Evolutionary conservation across 2,329 filamentous ascomycete genomes (phyloP).

Genomic region (Chaetomium olivaceum): DNA sequence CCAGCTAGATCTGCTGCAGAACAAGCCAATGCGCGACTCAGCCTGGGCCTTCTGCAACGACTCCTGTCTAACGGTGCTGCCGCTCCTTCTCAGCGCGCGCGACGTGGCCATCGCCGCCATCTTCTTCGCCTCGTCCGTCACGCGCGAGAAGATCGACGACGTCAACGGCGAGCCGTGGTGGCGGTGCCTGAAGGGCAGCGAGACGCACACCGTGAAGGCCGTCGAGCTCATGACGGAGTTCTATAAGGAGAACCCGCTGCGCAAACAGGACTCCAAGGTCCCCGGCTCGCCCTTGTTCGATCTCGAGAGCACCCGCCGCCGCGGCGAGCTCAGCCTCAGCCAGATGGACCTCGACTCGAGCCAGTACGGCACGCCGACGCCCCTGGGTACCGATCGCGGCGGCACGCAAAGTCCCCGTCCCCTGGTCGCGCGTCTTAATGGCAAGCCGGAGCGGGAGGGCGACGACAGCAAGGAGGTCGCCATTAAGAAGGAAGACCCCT

Average conservation of each 20-base stretch:
- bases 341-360: constrained; percentile 50
- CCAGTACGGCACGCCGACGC: constrained; percentile 53
- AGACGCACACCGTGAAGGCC: constrained; percentile 69
- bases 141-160: constrained; percentile 73
- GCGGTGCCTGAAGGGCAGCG: constrained; percentile 71
- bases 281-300: constrained; percentile 56
- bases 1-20: constrained; percentile 60
- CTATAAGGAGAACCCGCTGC: constrained; percentile 64
- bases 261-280: constrained; percentile 56
- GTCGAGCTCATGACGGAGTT: constrained; percentile 75
- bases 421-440: constrained; percentile 4
- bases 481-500: constrained; percentile 22
- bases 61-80: constrained; percentile 79
- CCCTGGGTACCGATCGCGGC: constrained; percentile 48
- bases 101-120: constrained; percentile 84
- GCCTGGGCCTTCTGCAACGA: constrained; percentile 96
- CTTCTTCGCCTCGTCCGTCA: constrained; percentile 81
- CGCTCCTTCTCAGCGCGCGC: constrained; percentile 74
- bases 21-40: constrained; percentile 79
- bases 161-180: constrained; percentile 81
- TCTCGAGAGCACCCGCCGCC: constrained; percentile 57
- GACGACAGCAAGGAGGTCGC: constrained; percentile 4
- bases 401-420: constrained; percentile 50
- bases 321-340: constrained; percentile 45
- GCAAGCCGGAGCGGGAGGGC: constrained; percentile 11